These are phyloP conservation scores for Bisporella sp. DNA, from an alignment of 2,329 filamentous ascomycete species.

Conservation along the genomic window DNA sequence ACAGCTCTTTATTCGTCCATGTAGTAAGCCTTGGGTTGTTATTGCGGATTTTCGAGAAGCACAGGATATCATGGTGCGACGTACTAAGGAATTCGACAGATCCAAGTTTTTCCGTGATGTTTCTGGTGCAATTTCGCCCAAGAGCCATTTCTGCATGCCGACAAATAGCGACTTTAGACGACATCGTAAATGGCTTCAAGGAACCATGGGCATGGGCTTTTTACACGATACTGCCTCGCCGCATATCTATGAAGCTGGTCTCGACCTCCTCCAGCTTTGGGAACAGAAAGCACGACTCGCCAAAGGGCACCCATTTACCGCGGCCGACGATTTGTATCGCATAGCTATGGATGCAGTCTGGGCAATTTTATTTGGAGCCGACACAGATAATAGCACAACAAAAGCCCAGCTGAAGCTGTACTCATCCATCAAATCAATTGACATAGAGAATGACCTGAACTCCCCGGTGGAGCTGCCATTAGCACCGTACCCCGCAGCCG, in stretches of 20 bases:
- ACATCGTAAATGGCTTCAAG: constrained; percentile 25
- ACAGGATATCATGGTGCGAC: neutral
- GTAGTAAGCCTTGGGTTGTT: neutral
- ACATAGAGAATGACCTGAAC: neutral
- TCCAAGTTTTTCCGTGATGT: constrained; percentile 17
- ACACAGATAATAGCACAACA: neutral
- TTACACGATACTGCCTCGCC: constrained; percentile 23
- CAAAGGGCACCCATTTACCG: constrained; percentile 7
- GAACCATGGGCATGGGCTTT: constrained; percentile 26
- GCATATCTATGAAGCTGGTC: constrained; percentile 17
- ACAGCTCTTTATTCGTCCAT: neutral
- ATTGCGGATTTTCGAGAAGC: neutral
- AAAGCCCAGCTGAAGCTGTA: neutral
- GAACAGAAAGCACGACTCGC: constrained; percentile 15
- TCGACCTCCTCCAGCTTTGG: constrained; percentile 26
- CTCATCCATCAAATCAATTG: neutral
- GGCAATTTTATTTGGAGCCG: constrained; percentile 5
- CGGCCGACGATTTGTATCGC: constrained; percentile 5
- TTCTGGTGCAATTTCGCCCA: constrained; percentile 21
- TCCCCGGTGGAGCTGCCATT: neutral
- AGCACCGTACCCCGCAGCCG: neutral
- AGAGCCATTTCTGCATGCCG: constrained; percentile 20
- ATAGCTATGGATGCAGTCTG: constrained; percentile 8
- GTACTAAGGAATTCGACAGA: neutral
- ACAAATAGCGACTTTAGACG: constrained; percentile 22